Percentiles rank a stretch among this genome's conserved stretches.
These are phyloP conservation scores for Globisporangium lucens DNA, from an alignment of 352 stramenopile species.

Conservation along the genomic window DNA sequence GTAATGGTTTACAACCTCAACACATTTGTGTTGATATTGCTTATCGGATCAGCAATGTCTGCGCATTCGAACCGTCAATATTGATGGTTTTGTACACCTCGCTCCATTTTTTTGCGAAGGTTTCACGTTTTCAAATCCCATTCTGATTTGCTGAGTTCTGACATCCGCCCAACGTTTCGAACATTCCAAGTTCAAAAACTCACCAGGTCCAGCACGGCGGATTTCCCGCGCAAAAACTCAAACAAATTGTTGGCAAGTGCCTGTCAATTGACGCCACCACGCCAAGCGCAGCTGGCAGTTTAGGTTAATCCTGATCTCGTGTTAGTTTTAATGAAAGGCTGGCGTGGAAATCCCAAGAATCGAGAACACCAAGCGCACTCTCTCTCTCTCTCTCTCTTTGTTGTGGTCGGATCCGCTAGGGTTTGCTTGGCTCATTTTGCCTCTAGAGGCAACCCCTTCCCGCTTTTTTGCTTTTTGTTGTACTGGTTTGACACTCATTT, in stretches of 20 bases:
- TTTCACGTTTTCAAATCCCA: not conserved
- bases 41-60: not conserved
- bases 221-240: not conserved
- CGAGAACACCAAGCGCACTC: not conserved
- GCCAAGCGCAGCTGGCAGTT: not conserved
- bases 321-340: not conserved
- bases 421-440: not conserved
- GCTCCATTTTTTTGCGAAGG: not conserved
- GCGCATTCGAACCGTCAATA: not conserved
- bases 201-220: not conserved
- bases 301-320: not conserved
- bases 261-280: not conserved
- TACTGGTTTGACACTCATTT: not conserved
- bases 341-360: not conserved
- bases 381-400: not conserved
- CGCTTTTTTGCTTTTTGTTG: not conserved
- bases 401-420: not conserved
- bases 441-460: not conserved
- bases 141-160: conserved; percentile 5
- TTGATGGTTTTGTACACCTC: not conserved
- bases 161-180: not conserved
- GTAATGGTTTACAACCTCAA: too few species aligned
- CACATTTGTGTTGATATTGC: too few species aligned
- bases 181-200: too few species aligned
- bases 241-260: not conserved